Percentiles rank a stretch among this genome's conserved stretches.
These are phyloP conservation scores for Fusarium sp. DNA, from an alignment of 2,329 filamentous ascomycete genomes.

Conservation along the genomic window DNA sequence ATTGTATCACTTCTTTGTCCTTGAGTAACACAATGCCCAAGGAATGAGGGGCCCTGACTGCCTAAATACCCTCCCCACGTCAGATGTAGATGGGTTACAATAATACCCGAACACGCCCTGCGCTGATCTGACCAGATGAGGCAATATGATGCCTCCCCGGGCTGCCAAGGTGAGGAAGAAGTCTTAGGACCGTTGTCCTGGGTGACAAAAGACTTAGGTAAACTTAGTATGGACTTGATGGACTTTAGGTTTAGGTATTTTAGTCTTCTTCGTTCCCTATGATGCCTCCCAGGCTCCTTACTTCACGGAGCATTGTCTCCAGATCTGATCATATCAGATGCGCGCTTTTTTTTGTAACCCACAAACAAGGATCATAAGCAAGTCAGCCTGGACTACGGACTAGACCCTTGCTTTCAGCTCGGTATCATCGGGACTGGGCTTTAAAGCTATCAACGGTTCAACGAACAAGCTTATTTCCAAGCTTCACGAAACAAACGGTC, in stretches of 20 bases:
- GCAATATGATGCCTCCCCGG: not conserved
- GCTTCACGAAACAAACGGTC: not conserved
- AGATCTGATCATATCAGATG: not conserved
- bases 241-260: not conserved
- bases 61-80: conserved; percentile 13
- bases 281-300: not conserved
- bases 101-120: not conserved
- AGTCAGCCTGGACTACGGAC: not conserved
- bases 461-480: conserved; percentile 3
- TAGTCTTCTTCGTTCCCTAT: not conserved
- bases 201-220: not conserved
- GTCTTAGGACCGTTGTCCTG: not conserved
- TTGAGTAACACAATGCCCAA: not conserved
- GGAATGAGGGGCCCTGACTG: not conserved
- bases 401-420: conserved; percentile 14
- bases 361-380: not conserved
- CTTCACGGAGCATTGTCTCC: not conserved
- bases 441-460: not conserved
- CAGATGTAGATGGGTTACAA: not conserved
- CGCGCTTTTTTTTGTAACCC: conserved; percentile 6
- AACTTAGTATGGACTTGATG: not conserved
- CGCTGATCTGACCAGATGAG: not conserved
- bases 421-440: conserved; percentile 17
- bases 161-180: not conserved
- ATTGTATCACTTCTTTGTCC: conserved; percentile 1